Evolutionary conservation across 208 protist species (phyloP).

Genomic region (Trypanosoma cruzi): DNA sequence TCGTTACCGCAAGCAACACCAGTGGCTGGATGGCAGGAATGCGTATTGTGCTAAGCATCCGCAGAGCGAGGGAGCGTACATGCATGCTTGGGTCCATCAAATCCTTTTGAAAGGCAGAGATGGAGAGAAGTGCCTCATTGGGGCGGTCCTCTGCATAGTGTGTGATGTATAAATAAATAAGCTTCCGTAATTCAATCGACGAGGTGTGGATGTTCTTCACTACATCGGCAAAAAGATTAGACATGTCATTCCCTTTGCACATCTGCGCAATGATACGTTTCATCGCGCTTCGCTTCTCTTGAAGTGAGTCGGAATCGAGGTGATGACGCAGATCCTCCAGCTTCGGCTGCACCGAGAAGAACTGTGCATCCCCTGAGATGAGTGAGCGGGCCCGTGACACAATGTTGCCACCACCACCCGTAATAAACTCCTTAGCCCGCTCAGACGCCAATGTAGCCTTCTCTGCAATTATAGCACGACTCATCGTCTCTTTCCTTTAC

Average conservation of each 20-base stretch:
- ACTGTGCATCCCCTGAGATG: slow-evolving; percentile 82
- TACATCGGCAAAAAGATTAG: slow-evolving; percentile 94
- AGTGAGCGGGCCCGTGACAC: slow-evolving; percentile 66
- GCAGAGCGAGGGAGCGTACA: slow-evolving; percentile 95
- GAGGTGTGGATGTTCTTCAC: slow-evolving; percentile 97
- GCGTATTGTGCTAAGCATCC: slow-evolving; percentile 95
- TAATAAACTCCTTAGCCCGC: slow-evolving; percentile 72
- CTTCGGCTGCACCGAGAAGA: slow-evolving; percentile 80
- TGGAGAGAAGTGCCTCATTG: slow-evolving; percentile 97
- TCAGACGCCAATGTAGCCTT: slow-evolving; percentile 44
- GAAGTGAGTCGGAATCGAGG: slow-evolving; percentile 73
- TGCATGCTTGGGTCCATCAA: slow-evolving; percentile 92
- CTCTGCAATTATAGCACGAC: slow-evolving; percentile 32
- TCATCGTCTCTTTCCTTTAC: slow-evolving; percentile 23
- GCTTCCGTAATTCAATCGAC: slow-evolving; percentile 97
- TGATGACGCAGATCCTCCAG: slow-evolving; percentile 83
- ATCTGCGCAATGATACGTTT: slow-evolving; percentile 97
- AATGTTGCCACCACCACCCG: slow-evolving; percentile 41
- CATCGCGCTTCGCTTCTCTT: slow-evolving; percentile 95
- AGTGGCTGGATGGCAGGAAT: slow-evolving; percentile 96
- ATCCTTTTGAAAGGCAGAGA: slow-evolving; percentile 98
- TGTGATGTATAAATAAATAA: slow-evolving; percentile 98
- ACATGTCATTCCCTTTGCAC: slow-evolving; percentile 96
- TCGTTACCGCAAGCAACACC: slow-evolving; percentile 94
- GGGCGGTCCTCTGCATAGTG: slow-evolving; percentile 97